Evolutionary conservation across 768 basidiomycete species (phyloP), one percentile per base, ranked within the genome.

Genomic region (Amanita pallidorosea): DNA sequence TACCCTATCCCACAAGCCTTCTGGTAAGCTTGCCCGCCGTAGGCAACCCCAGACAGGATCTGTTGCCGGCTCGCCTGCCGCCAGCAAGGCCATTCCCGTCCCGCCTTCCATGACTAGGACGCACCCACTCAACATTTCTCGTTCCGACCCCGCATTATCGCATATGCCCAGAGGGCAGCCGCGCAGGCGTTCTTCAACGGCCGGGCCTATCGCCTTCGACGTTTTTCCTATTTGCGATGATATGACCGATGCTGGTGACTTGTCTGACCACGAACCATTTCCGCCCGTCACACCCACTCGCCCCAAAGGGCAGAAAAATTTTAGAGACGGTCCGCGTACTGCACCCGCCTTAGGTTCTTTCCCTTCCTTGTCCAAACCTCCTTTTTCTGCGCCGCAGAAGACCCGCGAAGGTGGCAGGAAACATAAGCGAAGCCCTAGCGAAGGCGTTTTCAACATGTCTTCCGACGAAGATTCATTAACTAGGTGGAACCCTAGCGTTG

Each of bases 221-320:
- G 69, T 66, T 33, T 86, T 86, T 63, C 85, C 83, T 2, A 66
- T 89, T 41, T 88, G 85, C 57, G 85, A 88, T 55, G 86, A 89
- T 57, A 73, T 75, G 56, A 81, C 75, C 36, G 80, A 82, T 41
- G 68, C 66, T 4, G 70, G 66, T 22, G 61, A 64, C 22, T 43
- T 60, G 29, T 62, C 63, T 31, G 62, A 65, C 53, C 62, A 67
- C 8, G 68, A 73, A 61, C 52, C 40, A 47, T 42, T 68, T 31
- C 69, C 70, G 7, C 76, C 77, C 22, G 68, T 74, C 20, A 82
- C 83, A 0, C 82, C 81, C n/a, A 66, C 72, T 38, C 69, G 62
- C 56, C 58, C 61, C 50, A 58, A 57, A 23, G 57, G 49, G 22
- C 55, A 55, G 36, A 49, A 36, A 50, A 56, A 45, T 51, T 63